A percentile compares a stretch with the other conserved stretches of the same genome.
Evolutionary conservation across 129 eudicot genomes (phyloP).

Genomic region (Tanacetum coccineum): DNA sequence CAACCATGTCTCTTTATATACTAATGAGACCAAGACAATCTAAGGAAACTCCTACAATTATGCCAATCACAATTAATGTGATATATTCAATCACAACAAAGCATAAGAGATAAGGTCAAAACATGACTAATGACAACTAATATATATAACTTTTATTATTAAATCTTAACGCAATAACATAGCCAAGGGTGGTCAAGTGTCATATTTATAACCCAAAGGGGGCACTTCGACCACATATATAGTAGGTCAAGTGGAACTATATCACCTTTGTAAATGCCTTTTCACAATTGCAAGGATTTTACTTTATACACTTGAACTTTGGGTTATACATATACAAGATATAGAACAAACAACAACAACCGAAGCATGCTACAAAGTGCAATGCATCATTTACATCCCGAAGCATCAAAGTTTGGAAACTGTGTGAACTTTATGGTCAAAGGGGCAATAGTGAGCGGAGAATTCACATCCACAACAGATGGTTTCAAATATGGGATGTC

Average conservation of each 20-base stretch:
- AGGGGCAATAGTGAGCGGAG: constrained; percentile 48
- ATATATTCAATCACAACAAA: no score
- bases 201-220: constrained; percentile 28
- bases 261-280: constrained; percentile 26
- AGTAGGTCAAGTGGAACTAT: constrained; percentile 15
- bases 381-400: constrained; percentile 47
- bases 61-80: no score
- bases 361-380: constrained; percentile 1
- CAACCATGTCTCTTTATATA: no score
- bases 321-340: constrained; percentile 22
- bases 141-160: no score
- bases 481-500: constrained; percentile 59
- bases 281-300: constrained; percentile 26
- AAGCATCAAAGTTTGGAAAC: constrained; percentile 63
- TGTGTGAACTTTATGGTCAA: constrained; percentile 71
- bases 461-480: constrained; percentile 32
- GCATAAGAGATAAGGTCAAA: no score
- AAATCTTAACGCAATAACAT: no score
- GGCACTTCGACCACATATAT: constrained; percentile 28
- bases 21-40: no score
- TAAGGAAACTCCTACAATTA: no score
- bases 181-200: constrained; percentile 21
- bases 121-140: no score
- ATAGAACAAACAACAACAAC: constrained; percentile 10
- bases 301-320: constrained; percentile 2